phyloP scores from a whole-genome alignment of 139 green algal genomes.

The Picochlorum sp. region DNA sequence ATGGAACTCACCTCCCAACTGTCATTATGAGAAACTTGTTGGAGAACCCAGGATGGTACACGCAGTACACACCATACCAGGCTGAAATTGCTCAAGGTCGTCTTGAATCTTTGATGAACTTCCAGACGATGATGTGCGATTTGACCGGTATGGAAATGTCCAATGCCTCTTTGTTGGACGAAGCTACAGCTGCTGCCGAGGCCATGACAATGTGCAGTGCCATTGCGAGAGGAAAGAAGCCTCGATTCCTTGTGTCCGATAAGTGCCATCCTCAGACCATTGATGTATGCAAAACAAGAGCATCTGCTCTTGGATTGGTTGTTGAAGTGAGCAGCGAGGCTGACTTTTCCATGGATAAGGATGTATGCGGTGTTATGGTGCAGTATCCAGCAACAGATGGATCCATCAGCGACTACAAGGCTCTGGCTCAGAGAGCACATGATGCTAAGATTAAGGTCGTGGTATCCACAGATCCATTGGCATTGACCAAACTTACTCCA shows the following conservation, averaged over 20 bases:
- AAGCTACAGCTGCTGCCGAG: slow-evolving; percentile 96
- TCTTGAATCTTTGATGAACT: slow-evolving; percentile 97
- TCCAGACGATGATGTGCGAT: slow-evolving; percentile 96
- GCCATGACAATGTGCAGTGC: slow-evolving; percentile 98
- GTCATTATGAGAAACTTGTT: slow-evolving; percentile 98
- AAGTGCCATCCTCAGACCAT: slow-evolving; percentile 99
- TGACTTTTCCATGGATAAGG: slow-evolving; percentile 54
- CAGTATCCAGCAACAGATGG: slow-evolving; percentile 97
- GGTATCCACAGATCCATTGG: slow-evolving; percentile 92
- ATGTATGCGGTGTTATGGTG: slow-evolving; percentile 92
- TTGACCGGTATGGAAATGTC: slow-evolving; percentile 88
- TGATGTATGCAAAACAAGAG: slow-evolving; percentile 84
- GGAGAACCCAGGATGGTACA: slow-evolving; percentile 99
- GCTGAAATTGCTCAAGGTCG: slow-evolving; percentile 84
- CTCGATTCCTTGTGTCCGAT: slow-evolving; percentile 87
- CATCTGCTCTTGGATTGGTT: slow-evolving; percentile 89
- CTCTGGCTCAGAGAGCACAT: slow-evolving; percentile 46
- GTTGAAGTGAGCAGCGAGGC: slow-evolving; percentile 65
- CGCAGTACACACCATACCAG: slow-evolving; percentile 99
- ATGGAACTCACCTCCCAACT: slow-evolving; percentile 80
- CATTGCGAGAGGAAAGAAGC: slow-evolving; percentile 92
- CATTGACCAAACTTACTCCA: slow-evolving; percentile 85
- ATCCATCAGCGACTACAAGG: slow-evolving; percentile 75
- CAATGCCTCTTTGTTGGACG: slow-evolving; percentile 94
- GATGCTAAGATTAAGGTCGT: slow-evolving; percentile 65